phyloP scores from a whole-genome alignment of 352 stramenopile species.

The Albugo laibachii region DNA sequence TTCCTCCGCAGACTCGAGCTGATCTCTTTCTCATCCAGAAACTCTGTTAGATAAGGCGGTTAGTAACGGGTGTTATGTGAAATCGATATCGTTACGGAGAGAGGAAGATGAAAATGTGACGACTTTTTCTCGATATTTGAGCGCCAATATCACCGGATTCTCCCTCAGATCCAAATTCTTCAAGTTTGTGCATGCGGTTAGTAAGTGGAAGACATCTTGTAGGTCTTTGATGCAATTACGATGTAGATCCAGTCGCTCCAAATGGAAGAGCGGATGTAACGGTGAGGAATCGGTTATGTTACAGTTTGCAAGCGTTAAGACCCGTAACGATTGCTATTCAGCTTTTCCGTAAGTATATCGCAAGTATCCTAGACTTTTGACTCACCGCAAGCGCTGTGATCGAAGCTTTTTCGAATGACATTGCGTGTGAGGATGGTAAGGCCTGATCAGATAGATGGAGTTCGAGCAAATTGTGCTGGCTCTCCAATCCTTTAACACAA shows the following conservation, averaged over 20 bases:
- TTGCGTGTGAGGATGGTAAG: conserved; percentile 10
- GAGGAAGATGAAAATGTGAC: conserved; percentile 47
- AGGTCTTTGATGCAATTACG: conserved; percentile 39
- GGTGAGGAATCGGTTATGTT: conserved; percentile 12
- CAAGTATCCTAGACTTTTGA: not conserved
- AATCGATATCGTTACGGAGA: conserved; percentile 13
- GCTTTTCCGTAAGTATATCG: not conserved
- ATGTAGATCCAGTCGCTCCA: conserved; percentile 44
- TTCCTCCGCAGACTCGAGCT: conserved; percentile 47
- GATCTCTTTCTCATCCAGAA: conserved; percentile 57
- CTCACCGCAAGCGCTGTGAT: conserved; percentile 22
- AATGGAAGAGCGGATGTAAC: conserved; percentile 14
- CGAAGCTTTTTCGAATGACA: conserved; percentile 24
- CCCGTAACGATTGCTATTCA: conserved; percentile 22
- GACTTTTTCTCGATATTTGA: conserved; percentile 49
- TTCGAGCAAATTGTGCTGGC: conserved; percentile 24
- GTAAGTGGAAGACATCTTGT: conserved; percentile 42
- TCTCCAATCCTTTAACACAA: conserved; percentile 26
- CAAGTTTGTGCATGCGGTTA: conserved; percentile 22
- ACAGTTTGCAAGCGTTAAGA: conserved; percentile 47
- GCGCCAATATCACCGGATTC: conserved; percentile 26
- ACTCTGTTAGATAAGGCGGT: conserved; percentile 7
- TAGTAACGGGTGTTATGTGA: not conserved
- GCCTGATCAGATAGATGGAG: conserved; percentile 45
- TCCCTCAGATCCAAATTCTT: conserved; percentile 32